Base-by-base conservation (phyloP, 202 grass and related monocot species). In the Schoenoplectus triqueter region DNA sequence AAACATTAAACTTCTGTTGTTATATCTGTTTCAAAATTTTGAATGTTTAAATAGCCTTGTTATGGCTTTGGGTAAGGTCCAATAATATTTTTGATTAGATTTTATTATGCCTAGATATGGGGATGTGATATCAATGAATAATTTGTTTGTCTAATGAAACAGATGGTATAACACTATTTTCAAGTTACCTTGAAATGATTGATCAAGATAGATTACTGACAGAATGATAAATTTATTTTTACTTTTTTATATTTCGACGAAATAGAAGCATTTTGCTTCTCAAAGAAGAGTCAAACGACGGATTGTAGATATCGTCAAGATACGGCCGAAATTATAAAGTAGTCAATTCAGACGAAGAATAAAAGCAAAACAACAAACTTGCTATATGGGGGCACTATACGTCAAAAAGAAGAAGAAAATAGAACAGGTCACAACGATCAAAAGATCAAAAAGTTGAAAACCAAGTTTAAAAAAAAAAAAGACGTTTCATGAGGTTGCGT, bases 401-500 rank as follows among this genome's bases (percentile, higher is more conserved):
- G 21, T 77, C 73, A 56, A 56, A 39, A 52, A 14, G 10, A 55
- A 76, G 31, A 4, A 61, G n/a, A 18, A 61, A 61, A 61, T 5
- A 11, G 10, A 75, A 31, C 31, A 31, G 31, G 31, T 31, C 31
- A 31, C 31, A 54, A 52, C 11, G 71, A 75, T 54, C 69, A 73
- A 51, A 49, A 73, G 9, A 50, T 21, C 21, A n/a, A 3, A 57
- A 57, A 57, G 55, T 14, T 57, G 55, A 57, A 57, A 57, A 13
- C 68, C 73, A 76, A 39, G 51, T 56, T 39, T 13, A 52, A 74
- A 52, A 69, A 39, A 40, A 41, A 5, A 77, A 57, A 40, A 56
- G 50, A 57, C 50, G 56, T 57, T 57, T 77, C 73, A 77, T 11
- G 21, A 42, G 73, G 73, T 77, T 77, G 73, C 73, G 73, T 77